A percentile compares a stretch with the other conserved stretches of the same genome.
phyloP scores from a whole-genome alignment of 108 stramenopile genomes.

The Halocafeteria seosinensis region DNA sequence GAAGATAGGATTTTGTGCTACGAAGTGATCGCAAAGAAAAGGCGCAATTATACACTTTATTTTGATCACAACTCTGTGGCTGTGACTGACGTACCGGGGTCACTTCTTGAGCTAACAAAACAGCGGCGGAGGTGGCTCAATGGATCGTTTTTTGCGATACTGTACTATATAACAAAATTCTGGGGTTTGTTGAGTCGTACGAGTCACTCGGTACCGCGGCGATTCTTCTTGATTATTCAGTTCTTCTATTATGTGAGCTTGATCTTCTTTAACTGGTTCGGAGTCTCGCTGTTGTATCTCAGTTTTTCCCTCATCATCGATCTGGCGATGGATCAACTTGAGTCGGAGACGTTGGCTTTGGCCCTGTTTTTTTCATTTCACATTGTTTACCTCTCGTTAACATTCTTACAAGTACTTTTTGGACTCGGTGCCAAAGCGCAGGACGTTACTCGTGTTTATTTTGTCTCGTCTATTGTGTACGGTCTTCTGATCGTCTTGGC shows the following conservation, averaged over 20 bases:
- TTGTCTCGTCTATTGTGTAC: too few relatives aligned
- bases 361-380: too few relatives aligned
- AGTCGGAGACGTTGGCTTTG: too few relatives aligned
- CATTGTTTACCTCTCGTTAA: too few relatives aligned
- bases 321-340: too few relatives aligned
- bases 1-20: not conserved
- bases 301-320: not conserved
- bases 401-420: too few relatives aligned
- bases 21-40: not conserved
- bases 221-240: not conserved
- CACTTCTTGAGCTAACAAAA: not conserved
- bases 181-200: not conserved
- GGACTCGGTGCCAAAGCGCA: too few relatives aligned
- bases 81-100: not conserved
- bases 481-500: too few relatives aligned
- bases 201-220: not conserved
- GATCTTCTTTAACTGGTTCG: not conserved
- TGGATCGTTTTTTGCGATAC: not conserved
- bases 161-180: not conserved
- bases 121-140: conserved; percentile 3
- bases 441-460: too few relatives aligned
- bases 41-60: not conserved
- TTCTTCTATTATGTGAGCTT: not conserved
- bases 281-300: not conserved
- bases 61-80: not conserved